Evolutionary conservation across 768 basidiomycete species (phyloP), one percentile per base, ranked within the genome.

Genomic region (Rhizopogon roseolus): DNA sequence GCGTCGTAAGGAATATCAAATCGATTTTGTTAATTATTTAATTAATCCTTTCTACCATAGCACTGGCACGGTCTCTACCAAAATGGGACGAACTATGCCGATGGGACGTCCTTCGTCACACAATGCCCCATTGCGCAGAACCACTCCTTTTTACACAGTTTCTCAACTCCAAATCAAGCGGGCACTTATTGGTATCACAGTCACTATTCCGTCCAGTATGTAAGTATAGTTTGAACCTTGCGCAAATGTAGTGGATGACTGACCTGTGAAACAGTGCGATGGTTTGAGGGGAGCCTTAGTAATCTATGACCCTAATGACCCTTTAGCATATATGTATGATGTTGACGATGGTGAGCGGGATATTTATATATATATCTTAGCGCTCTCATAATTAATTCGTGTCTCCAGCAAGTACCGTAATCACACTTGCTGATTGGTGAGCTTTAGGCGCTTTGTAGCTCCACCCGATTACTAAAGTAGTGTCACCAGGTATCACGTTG

Each of bases 111-210:
- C 19, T 73, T 50, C 25, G 66, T 80, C 11, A 78, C 68, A 11
- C 77, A 77, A 58, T 79, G 76, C 43, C 78, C 77, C 1, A 71
- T 76, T 32, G 60, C 58, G 2, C 69, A 62, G 1, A 52, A 62
- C 1, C 55, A 69, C 19, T 62, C 66, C 0, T 79, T 77, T 52
- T 37, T 64, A 34, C 70, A 78, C 44, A 60, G 63, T 6, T 78
- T 79, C 57, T 54, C 54, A 3, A 54, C 56, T 22, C 28, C 49
- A 0, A 57, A 62, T 44, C 74, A 77, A 50, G 65, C 64, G 1
- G 77, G 78, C n/a, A 77, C 76, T 1, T 80, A 71, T 51, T 79
- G 78, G 77, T 78, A 77, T 52, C 76, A 78, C 55, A 74, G 72
- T 8, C 76, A 78, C 48, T 61, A 63, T 48, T 37, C 36, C 3